These are phyloP conservation scores for Phytophthora megakarya DNA, from an alignment of 352 stramenopile species.

Conservation along the genomic window DNA sequence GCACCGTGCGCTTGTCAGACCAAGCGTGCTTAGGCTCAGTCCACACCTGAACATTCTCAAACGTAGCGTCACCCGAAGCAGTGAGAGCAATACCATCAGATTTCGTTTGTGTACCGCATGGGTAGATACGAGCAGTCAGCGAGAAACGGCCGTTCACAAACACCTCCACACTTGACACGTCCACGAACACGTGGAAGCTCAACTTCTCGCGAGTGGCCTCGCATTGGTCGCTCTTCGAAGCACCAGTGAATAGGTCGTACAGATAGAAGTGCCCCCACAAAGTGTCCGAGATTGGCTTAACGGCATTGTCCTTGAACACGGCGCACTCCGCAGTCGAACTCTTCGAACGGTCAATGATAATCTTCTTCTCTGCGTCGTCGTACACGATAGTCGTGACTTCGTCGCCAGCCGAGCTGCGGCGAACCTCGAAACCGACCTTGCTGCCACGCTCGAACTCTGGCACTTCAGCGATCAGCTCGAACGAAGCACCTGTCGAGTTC, in stretches of 20 bases:
- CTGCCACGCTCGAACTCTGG: constrained; percentile 46
- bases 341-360: constrained; percentile 55
- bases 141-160: constrained; percentile 70
- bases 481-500: constrained; percentile 52
- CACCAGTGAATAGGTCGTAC: constrained; percentile 36
- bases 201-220: constrained; percentile 48
- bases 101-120: constrained; percentile 48
- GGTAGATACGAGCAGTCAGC: constrained; percentile 65
- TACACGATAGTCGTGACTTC: constrained; percentile 69
- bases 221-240: constrained; percentile 22
- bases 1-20: constrained; percentile 43
- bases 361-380: constrained; percentile 52
- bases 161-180: constrained; percentile 64
- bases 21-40: constrained; percentile 62
- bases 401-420: constrained; percentile 43
- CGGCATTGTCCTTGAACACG: constrained; percentile 41
- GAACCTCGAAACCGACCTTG: constrained; percentile 64
- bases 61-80: constrained; percentile 45
- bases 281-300: constrained; percentile 31
- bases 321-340: constrained; percentile 49
- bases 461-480: constrained; percentile 58
- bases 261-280: constrained; percentile 58
- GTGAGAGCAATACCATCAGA: constrained; percentile 60
- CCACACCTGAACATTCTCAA: constrained; percentile 63
- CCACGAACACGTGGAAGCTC: constrained; percentile 61